Evolutionary conservation across 2,329 filamentous ascomycete species (phyloP).

Genomic region (Exophiala bonariae): DNA sequence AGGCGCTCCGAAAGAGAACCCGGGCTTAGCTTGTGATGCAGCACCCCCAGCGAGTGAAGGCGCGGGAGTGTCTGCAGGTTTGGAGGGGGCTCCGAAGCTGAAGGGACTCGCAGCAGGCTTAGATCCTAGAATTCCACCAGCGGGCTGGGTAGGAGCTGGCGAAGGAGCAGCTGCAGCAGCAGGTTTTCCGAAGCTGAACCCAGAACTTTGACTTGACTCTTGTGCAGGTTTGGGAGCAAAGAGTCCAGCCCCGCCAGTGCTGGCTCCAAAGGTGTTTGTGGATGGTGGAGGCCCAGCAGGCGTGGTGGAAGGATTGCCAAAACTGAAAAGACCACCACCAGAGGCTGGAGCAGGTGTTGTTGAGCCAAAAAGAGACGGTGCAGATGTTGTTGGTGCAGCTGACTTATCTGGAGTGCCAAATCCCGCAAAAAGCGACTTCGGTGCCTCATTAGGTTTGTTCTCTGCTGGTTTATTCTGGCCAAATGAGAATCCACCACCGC

Average conservation of each 20-base stretch:
- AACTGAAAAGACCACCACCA: conserved; percentile 36
- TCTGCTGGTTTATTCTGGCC: conserved; percentile 14
- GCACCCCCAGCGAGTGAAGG: conserved; percentile 9
- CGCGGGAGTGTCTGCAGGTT: conserved; percentile 14
- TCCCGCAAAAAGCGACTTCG: conserved; percentile 12
- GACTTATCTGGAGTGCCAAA: conserved; percentile 24
- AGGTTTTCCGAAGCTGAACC: conserved; percentile 32
- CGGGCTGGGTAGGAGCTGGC: conserved; percentile 22
- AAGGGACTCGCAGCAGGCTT: conserved; percentile 17
- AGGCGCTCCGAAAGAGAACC: conserved; percentile 16
- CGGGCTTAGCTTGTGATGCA: conserved; percentile 14
- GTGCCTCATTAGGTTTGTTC: conserved; percentile 8
- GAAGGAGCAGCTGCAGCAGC: conserved; percentile 32
- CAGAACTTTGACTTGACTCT: conserved; percentile 16
- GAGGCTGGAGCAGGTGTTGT: conserved; percentile 35
- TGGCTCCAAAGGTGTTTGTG: conserved; percentile 31
- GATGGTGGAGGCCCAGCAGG: conserved; percentile 51
- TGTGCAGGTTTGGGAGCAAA: conserved; percentile 33
- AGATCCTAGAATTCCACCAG: conserved; percentile 41
- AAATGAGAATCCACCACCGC: conserved; percentile 9
- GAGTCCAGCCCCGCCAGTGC: conserved; percentile 30
- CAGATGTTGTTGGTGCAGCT: conserved; percentile 25
- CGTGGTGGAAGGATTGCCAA: conserved; percentile 48
- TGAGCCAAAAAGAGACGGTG: conserved; percentile 38
- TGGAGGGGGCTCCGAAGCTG: conserved; percentile 16